A percentile compares a stretch with the other conserved stretches of the same genome.
These are phyloP conservation scores for Heritiera littoralis DNA, from an alignment of 345 rosid genomes.

Conservation along the genomic window DNA sequence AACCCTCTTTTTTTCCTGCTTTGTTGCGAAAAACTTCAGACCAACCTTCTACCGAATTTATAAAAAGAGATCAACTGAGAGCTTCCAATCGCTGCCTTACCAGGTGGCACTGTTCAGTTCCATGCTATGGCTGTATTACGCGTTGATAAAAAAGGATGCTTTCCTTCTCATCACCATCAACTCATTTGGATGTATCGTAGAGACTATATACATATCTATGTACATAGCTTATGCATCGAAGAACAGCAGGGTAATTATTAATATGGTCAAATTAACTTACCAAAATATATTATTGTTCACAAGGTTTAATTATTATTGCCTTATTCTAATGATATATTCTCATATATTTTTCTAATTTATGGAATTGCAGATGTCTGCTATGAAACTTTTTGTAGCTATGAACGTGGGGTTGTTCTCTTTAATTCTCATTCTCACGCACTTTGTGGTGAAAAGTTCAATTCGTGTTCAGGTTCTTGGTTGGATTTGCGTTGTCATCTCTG, in stretches of 20 bases:
- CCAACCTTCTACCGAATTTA: constrained; percentile 74
- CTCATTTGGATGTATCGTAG: constrained; percentile 71
- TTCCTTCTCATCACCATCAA: constrained; percentile 84
- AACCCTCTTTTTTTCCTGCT: background rate
- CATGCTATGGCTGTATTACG: constrained; percentile 92
- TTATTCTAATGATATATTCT: no score
- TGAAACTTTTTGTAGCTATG: constrained; percentile 49
- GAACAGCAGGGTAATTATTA: constrained; percentile 29
- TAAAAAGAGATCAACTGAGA: constrained; percentile 71
- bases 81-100: constrained; percentile 80
- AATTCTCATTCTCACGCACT: constrained; percentile 47
- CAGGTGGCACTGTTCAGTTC: constrained; percentile 85
- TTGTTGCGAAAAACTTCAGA: constrained; percentile 37
- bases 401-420: constrained; percentile 58
- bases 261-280: background rate
- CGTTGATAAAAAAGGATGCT: constrained; percentile 54
- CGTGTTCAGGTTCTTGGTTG: constrained; percentile 70
- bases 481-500: constrained; percentile 70
- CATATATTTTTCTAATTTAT: background rate
- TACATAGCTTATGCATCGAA: constrained; percentile 62
- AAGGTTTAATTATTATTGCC: background rate
- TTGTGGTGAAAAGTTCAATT: constrained; percentile 20
- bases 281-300: background rate
- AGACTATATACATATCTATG: constrained; percentile 61
- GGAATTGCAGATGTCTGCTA: constrained; percentile 54